Percentiles rank a stretch among this genome's conserved stretches.
These are phyloP conservation scores for Selaginella tamariscina DNA, from an alignment of 75 land plant genomes.

Conservation along the genomic window DNA sequence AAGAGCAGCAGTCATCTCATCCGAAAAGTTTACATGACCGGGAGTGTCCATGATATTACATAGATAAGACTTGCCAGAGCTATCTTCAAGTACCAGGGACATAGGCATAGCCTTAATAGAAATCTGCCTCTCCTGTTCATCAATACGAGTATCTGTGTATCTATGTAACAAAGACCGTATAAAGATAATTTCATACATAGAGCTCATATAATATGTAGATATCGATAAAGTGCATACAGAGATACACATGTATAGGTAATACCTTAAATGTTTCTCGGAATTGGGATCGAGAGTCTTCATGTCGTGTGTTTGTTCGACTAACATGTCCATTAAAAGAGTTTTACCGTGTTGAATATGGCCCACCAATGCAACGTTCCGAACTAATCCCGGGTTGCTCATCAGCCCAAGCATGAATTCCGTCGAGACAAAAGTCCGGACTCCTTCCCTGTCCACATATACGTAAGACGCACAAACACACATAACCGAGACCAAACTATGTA, in stretches of 20 bases:
- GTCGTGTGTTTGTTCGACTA: conserved; percentile 89
- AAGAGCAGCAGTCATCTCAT: conserved; percentile 97
- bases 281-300: conserved; percentile 59
- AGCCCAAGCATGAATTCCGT: conserved; percentile 83
- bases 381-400: conserved; percentile 70
- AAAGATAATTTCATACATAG: too few species aligned
- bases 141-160: conserved; percentile 93
- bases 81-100: conserved; percentile 91
- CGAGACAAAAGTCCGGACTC: conserved; percentile 53
- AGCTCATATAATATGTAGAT: too few species aligned
- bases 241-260: too few species aligned
- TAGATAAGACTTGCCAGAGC: conserved; percentile 74
- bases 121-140: conserved; percentile 93
- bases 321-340: conserved; percentile 93
- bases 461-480: too few species aligned
- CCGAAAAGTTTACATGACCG: conserved; percentile 96
- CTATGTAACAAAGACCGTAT: too few species aligned
- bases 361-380: conserved; percentile 79
- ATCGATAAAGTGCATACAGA: too few species aligned
- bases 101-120: conserved; percentile 94
- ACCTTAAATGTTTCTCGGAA: conserved; percentile 84
- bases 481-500: too few species aligned
- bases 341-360: conserved; percentile 96
- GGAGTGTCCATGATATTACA: conserved; percentile 97
- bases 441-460: too few species aligned